Percentiles rank a stretch among this genome's conserved stretches.
phyloP scores from a whole-genome alignment of 2,329 filamentous ascomycete species.

The Chalaropsis ovoidea region DNA sequence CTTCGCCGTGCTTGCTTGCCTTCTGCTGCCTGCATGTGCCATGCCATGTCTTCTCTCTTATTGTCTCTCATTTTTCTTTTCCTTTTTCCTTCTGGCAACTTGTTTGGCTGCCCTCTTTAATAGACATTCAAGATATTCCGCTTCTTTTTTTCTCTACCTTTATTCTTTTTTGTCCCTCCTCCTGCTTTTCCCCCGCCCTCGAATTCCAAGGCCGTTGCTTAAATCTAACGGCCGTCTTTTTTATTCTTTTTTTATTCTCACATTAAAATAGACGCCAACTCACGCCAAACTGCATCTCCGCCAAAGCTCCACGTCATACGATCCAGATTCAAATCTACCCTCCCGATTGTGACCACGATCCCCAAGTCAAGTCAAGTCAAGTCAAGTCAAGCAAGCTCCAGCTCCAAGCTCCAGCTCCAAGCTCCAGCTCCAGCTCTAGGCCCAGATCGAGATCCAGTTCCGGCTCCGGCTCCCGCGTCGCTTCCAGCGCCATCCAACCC shows the following conservation, averaged over 20 bases:
- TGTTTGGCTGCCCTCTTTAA: constrained; percentile 12
- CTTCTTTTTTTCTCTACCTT: constrained; percentile 9
- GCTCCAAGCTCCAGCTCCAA: background rate
- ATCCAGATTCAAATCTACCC: constrained; percentile 4
- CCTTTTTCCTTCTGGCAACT: constrained; percentile 2
- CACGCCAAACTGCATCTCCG: constrained; percentile 12
- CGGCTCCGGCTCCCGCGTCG: background rate
- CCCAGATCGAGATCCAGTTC: background rate
- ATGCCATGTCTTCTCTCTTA: constrained; percentile 12
- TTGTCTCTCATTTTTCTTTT: constrained; percentile 18
- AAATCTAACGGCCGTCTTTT: background rate
- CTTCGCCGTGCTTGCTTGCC: too few species aligned
- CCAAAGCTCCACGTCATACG: constrained; percentile 24
- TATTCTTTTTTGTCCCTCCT: background rate
- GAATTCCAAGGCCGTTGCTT: constrained; percentile 10
- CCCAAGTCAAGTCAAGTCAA: background rate
- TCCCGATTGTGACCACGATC: constrained; percentile 8
- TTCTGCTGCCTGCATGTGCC: background rate
- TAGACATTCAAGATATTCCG: constrained; percentile 11
- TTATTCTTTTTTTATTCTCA: constrained; percentile 4
- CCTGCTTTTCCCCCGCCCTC: background rate
- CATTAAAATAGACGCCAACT: constrained; percentile 5
- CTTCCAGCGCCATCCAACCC: background rate
- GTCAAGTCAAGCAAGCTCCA: background rate
- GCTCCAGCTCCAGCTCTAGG: background rate